A percentile compares a stretch with the other conserved stretches of the same genome.
These are phyloP conservation scores for Capronia epimyces DNA, from an alignment of 2,329 filamentous ascomycete species.

Conservation along the genomic window DNA sequence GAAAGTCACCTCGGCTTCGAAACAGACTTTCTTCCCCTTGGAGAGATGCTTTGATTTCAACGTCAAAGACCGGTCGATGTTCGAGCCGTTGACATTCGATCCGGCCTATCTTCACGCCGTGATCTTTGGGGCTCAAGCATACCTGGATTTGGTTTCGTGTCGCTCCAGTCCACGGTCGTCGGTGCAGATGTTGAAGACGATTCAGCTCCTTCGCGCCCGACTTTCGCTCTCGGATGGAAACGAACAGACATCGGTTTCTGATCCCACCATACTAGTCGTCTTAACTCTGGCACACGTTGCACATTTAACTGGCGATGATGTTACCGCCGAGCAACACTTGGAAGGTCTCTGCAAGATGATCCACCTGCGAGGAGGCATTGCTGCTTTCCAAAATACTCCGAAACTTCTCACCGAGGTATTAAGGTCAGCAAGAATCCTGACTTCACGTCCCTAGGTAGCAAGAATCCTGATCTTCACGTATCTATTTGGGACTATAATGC, in stretches of 20 bases:
- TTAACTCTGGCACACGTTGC: constrained; percentile 34
- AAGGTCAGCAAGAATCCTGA: constrained; percentile 26
- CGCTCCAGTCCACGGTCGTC: constrained; percentile 5
- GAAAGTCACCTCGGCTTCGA: constrained; percentile 33
- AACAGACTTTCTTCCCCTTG: constrained; percentile 34
- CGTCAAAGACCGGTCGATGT: constrained; percentile 28
- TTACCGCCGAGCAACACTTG: constrained; percentile 34
- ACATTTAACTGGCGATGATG: constrained; percentile 30
- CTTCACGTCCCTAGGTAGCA: constrained; percentile 2
- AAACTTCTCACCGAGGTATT: constrained; percentile 38
- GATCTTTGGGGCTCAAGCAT: constrained; percentile 35
- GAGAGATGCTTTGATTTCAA: constrained; percentile 34
- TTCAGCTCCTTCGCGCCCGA: constrained; percentile 33
- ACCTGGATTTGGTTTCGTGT: constrained; percentile 23
- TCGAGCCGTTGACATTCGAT: constrained; percentile 34
- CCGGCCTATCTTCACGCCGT: constrained; percentile 37
- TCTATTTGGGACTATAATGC: not conserved
- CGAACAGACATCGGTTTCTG: constrained; percentile 28
- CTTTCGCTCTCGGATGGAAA: constrained; percentile 21
- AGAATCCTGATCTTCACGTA: constrained; percentile 1
- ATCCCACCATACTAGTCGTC: constrained; percentile 33
- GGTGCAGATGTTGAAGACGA: constrained; percentile 30
- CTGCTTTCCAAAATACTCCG: constrained; percentile 30
- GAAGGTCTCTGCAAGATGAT: constrained; percentile 38
- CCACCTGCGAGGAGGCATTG: constrained; percentile 36